A percentile compares a stretch with the other conserved stretches of the same genome.
Evolutionary conservation across 371 early-diverging fungal species (phyloP).

Genomic region (Gilbertella persicaria): DNA sequence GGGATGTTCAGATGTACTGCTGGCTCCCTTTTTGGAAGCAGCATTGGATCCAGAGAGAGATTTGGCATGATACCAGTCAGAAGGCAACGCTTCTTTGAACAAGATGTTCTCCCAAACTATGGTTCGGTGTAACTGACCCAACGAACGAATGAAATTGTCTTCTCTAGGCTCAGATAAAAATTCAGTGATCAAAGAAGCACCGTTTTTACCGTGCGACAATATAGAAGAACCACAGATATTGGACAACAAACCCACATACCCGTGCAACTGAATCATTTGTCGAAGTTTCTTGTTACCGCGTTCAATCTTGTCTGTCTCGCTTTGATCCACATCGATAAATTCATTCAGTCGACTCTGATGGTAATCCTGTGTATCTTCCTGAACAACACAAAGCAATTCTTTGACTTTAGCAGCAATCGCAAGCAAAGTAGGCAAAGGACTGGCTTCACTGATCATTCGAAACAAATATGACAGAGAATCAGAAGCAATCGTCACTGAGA

Average conservation of each 20-base stretch:
- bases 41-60: neutral
- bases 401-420: conserved; percentile 57
- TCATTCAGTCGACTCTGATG: conserved; percentile 39
- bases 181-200: conserved; percentile 61
- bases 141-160: conserved; percentile 50
- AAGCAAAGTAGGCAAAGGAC: conserved; percentile 51
- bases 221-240: conserved; percentile 74
- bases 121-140: conserved; percentile 69
- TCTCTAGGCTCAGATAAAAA: conserved; percentile 56
- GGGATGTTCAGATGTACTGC: conserved; percentile 33
- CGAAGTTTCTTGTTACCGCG: conserved; percentile 60
- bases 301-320: conserved; percentile 46
- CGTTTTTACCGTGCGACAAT: conserved; percentile 67
- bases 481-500: conserved; percentile 67
- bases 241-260: conserved; percentile 67
- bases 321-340: conserved; percentile 55
- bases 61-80: conserved; percentile 65
- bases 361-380: conserved; percentile 27
- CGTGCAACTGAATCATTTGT: conserved; percentile 62
- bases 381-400: conserved; percentile 42
- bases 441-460: conserved; percentile 69
- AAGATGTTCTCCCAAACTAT: conserved; percentile 72
- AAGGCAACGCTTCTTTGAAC: conserved; percentile 65
- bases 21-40: conserved; percentile 21
- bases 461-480: conserved; percentile 75